phyloP scores from a whole-genome alignment of 306 rosid species.

The Cicer pinnatifidum region DNA sequence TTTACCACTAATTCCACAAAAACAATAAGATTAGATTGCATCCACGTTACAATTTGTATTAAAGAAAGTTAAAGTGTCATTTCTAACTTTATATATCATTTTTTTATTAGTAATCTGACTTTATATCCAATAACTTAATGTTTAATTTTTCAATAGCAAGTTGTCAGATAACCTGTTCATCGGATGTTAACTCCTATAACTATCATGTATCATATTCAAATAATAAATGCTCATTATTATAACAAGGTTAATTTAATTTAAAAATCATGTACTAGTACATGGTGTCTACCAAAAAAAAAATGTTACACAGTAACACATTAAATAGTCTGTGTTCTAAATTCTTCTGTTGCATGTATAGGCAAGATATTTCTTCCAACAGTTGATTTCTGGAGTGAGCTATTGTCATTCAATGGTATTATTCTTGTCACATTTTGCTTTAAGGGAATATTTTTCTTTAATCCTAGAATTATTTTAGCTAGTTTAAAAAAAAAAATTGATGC shows the following conservation, averaged over 20 bases:
- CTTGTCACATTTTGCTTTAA: constrained; percentile 9
- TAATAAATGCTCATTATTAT: background rate
- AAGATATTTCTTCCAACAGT: constrained; percentile 81
- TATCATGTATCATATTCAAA: background rate
- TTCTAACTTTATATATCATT: constrained; percentile 14
- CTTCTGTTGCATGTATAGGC: constrained; percentile 57
- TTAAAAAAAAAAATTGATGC: constrained; percentile 37
- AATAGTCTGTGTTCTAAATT: constrained; percentile 1
- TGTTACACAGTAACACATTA: background rate
- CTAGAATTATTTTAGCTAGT: background rate
- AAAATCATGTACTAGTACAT: background rate
- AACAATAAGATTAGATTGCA: background rate
- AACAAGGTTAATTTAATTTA: constrained; percentile 10
- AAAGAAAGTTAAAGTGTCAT: constrained; percentile 27
- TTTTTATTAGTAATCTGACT: background rate
- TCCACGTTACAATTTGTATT: constrained; percentile 33
- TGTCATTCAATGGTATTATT: constrained; percentile 87
- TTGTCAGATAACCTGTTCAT: constrained; percentile 23
- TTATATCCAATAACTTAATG: background rate
- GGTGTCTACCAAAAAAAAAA: background rate
- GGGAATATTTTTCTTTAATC: background rate
- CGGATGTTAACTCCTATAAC: background rate
- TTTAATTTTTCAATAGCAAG: constrained; percentile 40
- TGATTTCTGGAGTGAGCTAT: constrained; percentile 96
- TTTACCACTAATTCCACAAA: constrained; percentile 35